phyloP scores from a whole-genome alignment of 116 monocot species.

The Iris pallida region DNA sequence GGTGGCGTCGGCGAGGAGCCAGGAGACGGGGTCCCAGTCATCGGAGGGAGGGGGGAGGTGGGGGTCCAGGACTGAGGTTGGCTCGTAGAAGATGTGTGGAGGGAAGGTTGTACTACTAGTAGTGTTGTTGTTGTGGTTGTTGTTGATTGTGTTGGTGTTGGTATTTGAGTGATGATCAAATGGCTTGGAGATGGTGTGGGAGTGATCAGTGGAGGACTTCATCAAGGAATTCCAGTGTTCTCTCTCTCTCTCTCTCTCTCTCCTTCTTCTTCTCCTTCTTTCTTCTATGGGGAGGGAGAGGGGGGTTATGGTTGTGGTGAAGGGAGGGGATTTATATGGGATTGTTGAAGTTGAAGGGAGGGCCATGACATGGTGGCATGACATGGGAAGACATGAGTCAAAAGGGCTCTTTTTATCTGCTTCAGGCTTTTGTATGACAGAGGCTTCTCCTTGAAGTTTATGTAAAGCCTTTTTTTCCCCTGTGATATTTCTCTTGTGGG shows the following conservation, averaged over 20 bases:
- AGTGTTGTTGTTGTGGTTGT: not conserved
- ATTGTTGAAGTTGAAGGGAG: not conserved
- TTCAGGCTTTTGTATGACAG: slow-evolving; percentile 14
- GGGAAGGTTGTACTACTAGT: not conserved
- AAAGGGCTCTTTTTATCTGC: slow-evolving; percentile 24
- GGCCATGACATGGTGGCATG: slow-evolving; percentile 5
- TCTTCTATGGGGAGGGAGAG: not conserved
- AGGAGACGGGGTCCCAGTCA: slow-evolving; percentile 38
- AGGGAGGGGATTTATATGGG: slow-evolving; percentile 1
- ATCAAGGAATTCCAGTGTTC: not conserved
- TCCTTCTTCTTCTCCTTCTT: not conserved
- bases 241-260: not conserved
- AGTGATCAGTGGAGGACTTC: slow-evolving; percentile 3
- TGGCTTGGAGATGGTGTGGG: not conserved
- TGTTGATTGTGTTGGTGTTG: not conserved
- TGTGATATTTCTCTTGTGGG: no score
- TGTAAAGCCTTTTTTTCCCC: no score
- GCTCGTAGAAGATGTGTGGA: slow-evolving; percentile 34
- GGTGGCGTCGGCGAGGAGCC: slow-evolving; percentile 7
- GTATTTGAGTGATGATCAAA: not conserved
- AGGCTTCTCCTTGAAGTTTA: no score
- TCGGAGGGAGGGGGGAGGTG: slow-evolving; percentile 24
- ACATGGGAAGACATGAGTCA: slow-evolving; percentile 36
- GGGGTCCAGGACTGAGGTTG: slow-evolving; percentile 65
- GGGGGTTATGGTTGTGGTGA: slow-evolving; percentile 6